Base-by-base conservation (phyloP, 2,329 filamentous ascomycete genomes). In the Aspergillus udagawae region DNA sequence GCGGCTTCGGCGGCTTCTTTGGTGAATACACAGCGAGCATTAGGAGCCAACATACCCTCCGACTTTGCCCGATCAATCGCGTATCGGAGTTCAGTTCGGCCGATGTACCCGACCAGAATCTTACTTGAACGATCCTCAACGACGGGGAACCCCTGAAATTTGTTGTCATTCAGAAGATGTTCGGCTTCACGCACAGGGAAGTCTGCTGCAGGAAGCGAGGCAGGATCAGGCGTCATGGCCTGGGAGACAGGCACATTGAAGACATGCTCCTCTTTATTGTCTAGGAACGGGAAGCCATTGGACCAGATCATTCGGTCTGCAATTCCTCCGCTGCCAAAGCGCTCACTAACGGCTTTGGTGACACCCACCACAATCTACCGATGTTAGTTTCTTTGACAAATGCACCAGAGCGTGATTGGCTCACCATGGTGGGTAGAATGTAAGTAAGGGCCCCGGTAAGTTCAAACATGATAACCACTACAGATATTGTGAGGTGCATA, bases 391-490 rank as follows among this genome's bases (percentile, higher is more conserved):
- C 42, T n/a, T 52, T 4, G 53, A 50, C 20, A 20, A 1, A 44
- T 47, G 56, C 17, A 23, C 8, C 21, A 27, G 12, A 27, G 17
- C 10, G 1, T 52, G 41, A 41, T 21, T 27, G 2, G 66, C 78
- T 60, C 69, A 83, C 81, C 94, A 99, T 99, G 14, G 93, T 97
- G 0, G 94, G 94, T 28, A 99, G 79, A 63, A 99, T 97, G 70
- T 99, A 99, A 1, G 92, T 96, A 59, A 97, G 79, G 6, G 94
- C 94, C n/a, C 94, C 94, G 0, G 94, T 99, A 51, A 99, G 83
- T 75, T 99, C 94, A 69, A 97, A 97, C 94, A 99, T 97, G 74
- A 99, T 99, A 68, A 99, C 94, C 2, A 97, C 93, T 9, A 99
- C 92, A 0, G 92, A 95, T 17, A 99, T 87, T 0, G 93, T 97